Base-by-base conservation (phyloP, 1,284 basidiomycete species). In the Exobasidium rhododendri region DNA sequence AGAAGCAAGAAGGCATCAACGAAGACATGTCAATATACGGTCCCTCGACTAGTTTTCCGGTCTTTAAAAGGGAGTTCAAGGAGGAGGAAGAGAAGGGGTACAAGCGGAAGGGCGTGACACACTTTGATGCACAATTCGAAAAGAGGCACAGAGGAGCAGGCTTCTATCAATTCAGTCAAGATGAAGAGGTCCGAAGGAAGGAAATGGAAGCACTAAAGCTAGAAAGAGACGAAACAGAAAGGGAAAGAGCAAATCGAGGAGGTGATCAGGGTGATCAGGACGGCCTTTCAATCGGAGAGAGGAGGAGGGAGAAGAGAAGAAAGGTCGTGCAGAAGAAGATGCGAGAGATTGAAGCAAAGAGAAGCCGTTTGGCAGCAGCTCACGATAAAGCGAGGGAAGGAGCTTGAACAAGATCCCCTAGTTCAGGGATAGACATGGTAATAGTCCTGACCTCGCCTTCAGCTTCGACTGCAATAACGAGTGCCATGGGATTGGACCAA, bases 71-170 rank as follows among this genome's bases (percentile, higher is more conserved):
- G 1, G 29, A 30, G 4, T 20, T 5, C 3, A 30, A 3, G 29
- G 26, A 13, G 14, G 30, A 17, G 17, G 26, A 35, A 13, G 57
- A 22, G 2, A 40, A 3, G n/a, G 17, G 13, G 2, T 43, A 45
- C 32, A 31, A 56, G 20, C 40, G 35, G 14, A 26, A 11, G 20
- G 55, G 4, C 29, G 7, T 32, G 3, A 20, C 17, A n/a, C 91
- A 93, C 78, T 97, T 92, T 78, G 91, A 96, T 78, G 84, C 90
- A 0, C 83, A 85, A 0, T 82, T 82, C 57, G 93, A 97, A 80
- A 86, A 89, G 17, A 89, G 94, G 10, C 85, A 88, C 14, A 88
- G 88, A 73, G 93, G 90, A 31, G 92, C 92, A 1, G 92, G 86
- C 0, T 90, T 89, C 81, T 94, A 93, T 77, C 87, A 90, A 73